phyloP scores from a whole-genome alignment of 2,329 filamentous ascomycete species.

The Fusarium albidum region DNA sequence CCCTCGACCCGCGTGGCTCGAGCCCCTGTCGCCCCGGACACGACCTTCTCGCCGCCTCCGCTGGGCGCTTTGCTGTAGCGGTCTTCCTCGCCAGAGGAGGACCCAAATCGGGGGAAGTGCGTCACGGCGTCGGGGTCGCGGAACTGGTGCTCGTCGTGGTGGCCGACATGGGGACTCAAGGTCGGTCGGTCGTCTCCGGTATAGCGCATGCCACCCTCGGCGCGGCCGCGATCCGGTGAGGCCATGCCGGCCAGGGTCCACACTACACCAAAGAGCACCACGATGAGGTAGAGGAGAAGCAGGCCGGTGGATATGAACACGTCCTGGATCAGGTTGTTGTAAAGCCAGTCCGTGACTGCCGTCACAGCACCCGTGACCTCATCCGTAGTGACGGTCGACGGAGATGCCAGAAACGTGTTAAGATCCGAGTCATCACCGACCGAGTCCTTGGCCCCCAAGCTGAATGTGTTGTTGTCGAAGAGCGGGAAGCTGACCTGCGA shows the following conservation, averaged over 20 bases:
- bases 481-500: constrained; percentile 83
- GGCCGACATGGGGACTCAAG: constrained; percentile 37
- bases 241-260: constrained; percentile 71
- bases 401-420: constrained; percentile 78
- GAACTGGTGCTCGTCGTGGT: constrained; percentile 32
- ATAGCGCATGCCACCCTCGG: constrained; percentile 62
- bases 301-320: constrained; percentile 80
- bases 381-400: constrained; percentile 77
- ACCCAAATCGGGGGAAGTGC: constrained; percentile 39
- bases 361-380: constrained; percentile 81
- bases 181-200: constrained; percentile 42
- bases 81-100: constrained; percentile 36
- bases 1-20: constrained; percentile 37
- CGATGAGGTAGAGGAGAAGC: constrained; percentile 78
- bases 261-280: constrained; percentile 77
- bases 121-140: constrained; percentile 29
- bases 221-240: constrained; percentile 60
- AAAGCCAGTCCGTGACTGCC: constrained; percentile 73
- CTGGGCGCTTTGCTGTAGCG: constrained; percentile 21
- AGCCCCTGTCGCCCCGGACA: constrained; percentile 36
- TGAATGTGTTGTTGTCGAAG: constrained; percentile 84
- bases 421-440: constrained; percentile 66
- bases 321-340: constrained; percentile 75
- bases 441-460: constrained; percentile 73
- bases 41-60: constrained; percentile 41